A percentile compares a stretch with the other conserved stretches of the same genome.
Evolutionary conservation across 2,329 filamentous ascomycete genomes (phyloP).

Genomic region (Apiospora koreana): DNA sequence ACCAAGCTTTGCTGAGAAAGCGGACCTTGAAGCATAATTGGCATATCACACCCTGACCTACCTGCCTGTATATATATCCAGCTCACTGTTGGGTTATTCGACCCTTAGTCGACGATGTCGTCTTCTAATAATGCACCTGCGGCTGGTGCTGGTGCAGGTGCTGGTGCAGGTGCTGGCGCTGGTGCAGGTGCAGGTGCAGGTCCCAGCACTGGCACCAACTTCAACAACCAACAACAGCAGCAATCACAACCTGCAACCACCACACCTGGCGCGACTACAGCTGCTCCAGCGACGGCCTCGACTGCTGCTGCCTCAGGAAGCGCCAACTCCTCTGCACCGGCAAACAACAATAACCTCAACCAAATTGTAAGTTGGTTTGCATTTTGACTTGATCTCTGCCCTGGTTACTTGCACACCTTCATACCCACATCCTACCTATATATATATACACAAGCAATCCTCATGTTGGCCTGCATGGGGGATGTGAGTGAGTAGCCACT

Average conservation of each 20-base stretch:
- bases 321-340: slow-evolving; percentile 35
- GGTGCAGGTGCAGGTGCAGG: slow-evolving; percentile 26
- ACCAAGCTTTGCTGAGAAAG: not conserved
- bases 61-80: too few species aligned
- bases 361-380: slow-evolving; percentile 74
- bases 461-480: not conserved
- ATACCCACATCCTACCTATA: not conserved
- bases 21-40: not conserved
- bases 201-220: slow-evolving; percentile 19
- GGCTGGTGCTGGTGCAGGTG: slow-evolving; percentile 2
- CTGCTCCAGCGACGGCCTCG: slow-evolving; percentile 23
- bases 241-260: slow-evolving; percentile 20
- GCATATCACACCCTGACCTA: too few species aligned
- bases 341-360: slow-evolving; percentile 85
- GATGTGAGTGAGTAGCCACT: too few species aligned
- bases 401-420: not conserved
- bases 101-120: not conserved
- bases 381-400: not conserved
- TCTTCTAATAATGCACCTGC: slow-evolving; percentile 29
- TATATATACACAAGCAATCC: not conserved
- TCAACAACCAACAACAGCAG: slow-evolving; percentile 10
- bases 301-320: slow-evolving; percentile 15
- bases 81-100: too few species aligned
- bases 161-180: slow-evolving; percentile 16
- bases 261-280: slow-evolving; percentile 20